phyloP scores from a whole-genome alignment of 768 basidiomycete species.

The Lactarius akahatsu region DNA sequence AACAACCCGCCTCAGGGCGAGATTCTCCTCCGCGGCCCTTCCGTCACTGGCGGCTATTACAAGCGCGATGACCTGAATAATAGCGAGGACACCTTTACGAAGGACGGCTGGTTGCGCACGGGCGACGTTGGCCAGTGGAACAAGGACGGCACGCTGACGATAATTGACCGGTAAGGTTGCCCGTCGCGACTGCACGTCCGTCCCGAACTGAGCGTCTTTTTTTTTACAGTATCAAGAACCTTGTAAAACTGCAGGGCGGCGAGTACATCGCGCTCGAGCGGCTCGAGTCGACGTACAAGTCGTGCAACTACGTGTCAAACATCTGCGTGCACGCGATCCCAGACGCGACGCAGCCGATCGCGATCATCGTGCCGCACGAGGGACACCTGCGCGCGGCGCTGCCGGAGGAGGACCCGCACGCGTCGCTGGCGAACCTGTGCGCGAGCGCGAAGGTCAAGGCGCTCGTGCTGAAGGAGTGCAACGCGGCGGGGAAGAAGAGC shows the following conservation, averaged over 20 bases:
- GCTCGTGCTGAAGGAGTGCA: constrained; percentile 74
- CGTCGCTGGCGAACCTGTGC: constrained; percentile 56
- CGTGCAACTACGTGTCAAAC: constrained; percentile 75
- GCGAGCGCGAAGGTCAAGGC: constrained; percentile 51
- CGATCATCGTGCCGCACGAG: constrained; percentile 82
- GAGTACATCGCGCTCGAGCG: constrained; percentile 94
- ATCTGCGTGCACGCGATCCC: constrained; percentile 78
- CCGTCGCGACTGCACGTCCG: neutral
- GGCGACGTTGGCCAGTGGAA: constrained; percentile 98
- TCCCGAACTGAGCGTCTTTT: neutral
- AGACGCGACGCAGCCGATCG: constrained; percentile 81
- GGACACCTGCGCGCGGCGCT: constrained; percentile 63
- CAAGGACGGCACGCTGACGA: constrained; percentile 77
- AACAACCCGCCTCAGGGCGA: constrained; percentile 80
- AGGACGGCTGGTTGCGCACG: constrained; percentile 91
- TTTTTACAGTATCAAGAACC: constrained; percentile 73
- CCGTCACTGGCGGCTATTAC: constrained; percentile 87
- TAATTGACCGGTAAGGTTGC: constrained; percentile 78
- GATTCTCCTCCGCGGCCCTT: constrained; percentile 83
- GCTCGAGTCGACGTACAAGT: constrained; percentile 85
- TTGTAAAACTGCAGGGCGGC: constrained; percentile 81
- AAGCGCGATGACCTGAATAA: constrained; percentile 88
- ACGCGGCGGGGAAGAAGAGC: constrained; percentile 78
- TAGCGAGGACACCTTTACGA: constrained; percentile 79
- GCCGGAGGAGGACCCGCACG: constrained; percentile 40